Conservation (phyloP, 495 filamentous ascomycete genomes). For the Podospora pseudopauciseta region DNA sequence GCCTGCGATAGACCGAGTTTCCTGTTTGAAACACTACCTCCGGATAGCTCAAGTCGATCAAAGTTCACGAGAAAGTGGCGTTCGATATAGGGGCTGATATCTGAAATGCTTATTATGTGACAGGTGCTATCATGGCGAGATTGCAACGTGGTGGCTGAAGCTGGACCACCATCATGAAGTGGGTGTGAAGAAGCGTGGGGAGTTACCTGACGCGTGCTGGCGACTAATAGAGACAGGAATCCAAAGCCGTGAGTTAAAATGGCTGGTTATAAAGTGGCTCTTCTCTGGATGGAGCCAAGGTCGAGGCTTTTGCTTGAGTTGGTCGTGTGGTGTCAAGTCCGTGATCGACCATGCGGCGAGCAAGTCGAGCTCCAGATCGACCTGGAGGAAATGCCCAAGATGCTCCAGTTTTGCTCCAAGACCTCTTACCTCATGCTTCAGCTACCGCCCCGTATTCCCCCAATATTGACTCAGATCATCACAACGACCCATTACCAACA, state of each 20-base stretch:
- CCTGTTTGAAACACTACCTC: not conserved
- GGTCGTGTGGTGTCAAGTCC: not conserved
- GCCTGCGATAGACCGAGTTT: not conserved
- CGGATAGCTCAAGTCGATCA: not conserved
- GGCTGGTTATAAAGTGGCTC: too few species aligned
- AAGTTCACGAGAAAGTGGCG: not conserved
- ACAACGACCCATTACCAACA: not conserved
- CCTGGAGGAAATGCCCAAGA: not conserved
- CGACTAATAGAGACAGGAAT: too few species aligned
- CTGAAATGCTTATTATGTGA: not conserved
- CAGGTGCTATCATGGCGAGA: not conserved
- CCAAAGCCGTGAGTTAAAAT: too few species aligned
- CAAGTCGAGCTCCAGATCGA: not conserved
- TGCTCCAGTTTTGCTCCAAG: not conserved
- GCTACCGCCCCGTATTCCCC: too few species aligned
- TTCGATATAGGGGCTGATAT: not conserved
- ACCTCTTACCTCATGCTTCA: not conserved
- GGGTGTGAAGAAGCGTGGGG: not conserved
- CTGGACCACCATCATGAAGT: not conserved
- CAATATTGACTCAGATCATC: not conserved
- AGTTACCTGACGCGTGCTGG: too few species aligned
- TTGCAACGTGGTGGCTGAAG: not conserved
- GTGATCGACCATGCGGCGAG: not conserved
- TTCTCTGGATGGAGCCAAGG: too few species aligned
- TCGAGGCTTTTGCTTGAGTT: not conserved